Conservation (phyloP, 1,284 basidiomycete species). For the Psilocybe mexicana region DNA sequence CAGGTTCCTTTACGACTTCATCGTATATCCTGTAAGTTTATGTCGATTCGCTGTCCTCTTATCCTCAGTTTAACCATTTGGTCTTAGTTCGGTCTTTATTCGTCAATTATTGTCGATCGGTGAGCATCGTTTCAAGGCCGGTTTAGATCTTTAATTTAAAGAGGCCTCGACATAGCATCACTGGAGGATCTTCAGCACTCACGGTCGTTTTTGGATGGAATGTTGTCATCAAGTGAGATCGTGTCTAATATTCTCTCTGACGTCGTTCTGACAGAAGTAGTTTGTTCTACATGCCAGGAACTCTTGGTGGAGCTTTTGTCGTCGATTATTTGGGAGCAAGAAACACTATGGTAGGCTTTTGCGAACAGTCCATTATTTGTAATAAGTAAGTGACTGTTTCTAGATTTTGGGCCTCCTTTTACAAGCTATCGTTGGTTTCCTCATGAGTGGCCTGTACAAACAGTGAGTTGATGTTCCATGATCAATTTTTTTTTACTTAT, state of each 20-base stretch:
- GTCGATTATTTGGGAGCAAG: slow-evolving; percentile 78
- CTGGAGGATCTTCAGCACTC: slow-evolving; percentile 51
- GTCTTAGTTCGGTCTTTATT: slow-evolving; percentile 80
- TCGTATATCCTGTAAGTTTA: slow-evolving; percentile 40
- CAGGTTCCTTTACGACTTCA: slow-evolving; percentile 86
- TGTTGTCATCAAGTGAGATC: slow-evolving; percentile 70
- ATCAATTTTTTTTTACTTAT: neutral
- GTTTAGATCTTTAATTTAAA: neutral
- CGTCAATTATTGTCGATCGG: slow-evolving; percentile 75
- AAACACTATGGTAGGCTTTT: slow-evolving; percentile 61
- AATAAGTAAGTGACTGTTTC: neutral
- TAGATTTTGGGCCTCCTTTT: slow-evolving; percentile 70
- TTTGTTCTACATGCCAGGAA: slow-evolving; percentile 75
- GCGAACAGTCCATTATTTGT: neutral
- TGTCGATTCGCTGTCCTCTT: neutral
- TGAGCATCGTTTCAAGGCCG: slow-evolving; percentile 25
- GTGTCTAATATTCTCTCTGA: neutral
- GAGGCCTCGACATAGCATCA: slow-evolving; percentile 45
- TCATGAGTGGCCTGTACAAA: slow-evolving; percentile 81
- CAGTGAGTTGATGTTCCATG: slow-evolving; percentile 33
- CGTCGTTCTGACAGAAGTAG: slow-evolving; percentile 33
- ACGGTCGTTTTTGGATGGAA: slow-evolving; percentile 73
- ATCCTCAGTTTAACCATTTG: neutral
- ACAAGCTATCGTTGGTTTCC: slow-evolving; percentile 77
- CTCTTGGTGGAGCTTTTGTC: slow-evolving; percentile 75